Evolutionary conservation across 2,329 filamentous ascomycete genomes (phyloP), one percentile per base, ranked within the genome.

Genomic region (Pseudogymnoascus sp.): DNA sequence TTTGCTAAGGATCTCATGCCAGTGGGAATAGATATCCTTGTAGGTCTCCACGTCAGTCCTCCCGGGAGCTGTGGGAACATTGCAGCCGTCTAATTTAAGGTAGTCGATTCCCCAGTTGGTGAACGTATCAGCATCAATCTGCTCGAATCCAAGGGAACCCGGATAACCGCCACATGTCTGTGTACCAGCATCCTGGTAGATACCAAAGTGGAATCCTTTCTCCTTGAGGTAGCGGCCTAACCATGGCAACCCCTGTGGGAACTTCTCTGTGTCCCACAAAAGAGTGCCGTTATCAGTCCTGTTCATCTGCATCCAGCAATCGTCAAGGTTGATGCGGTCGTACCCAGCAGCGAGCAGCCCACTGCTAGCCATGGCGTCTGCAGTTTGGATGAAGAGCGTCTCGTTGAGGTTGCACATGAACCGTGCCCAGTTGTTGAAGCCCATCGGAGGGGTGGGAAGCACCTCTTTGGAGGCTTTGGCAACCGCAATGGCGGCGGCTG

Each of bases 101-200:
- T 83, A 86, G 68, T 85, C 82, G 61, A 87, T 78, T 1, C 81
- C 83, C 84, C 84, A 87, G 21, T 78, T 76, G 1, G 80, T 79
- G 69, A 82, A 86, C 0, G 80, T 79, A 60, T 78, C 71, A 2
- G 84, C 85, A 70, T 88, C 85, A 16, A 82, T 72, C 2, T 77
- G 71, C 66, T 88, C 84, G 66, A 81, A 79, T 1, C 80, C 83
- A 14, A 84, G 69, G 62, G 79, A 83, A 0, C 79, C 84, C 14
- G 81, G 78, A 66, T 84, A 85, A 11, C 78, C 77, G 0, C 76
- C 83, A 66, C 83, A 85, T 1, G 82, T 71, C 37, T 66, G 74
- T 35, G 72, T 70, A 6, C 79, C 78, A 11, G 78, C 78, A 81
- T 81, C 68, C 87, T 87, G 62, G 87, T 85, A 1, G 16, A 45